Percentiles rank a stretch among this genome's conserved stretches.
Evolutionary conservation across 2,329 filamentous ascomycete genomes (phyloP).

Genomic region (Claviceps humidiphila): DNA sequence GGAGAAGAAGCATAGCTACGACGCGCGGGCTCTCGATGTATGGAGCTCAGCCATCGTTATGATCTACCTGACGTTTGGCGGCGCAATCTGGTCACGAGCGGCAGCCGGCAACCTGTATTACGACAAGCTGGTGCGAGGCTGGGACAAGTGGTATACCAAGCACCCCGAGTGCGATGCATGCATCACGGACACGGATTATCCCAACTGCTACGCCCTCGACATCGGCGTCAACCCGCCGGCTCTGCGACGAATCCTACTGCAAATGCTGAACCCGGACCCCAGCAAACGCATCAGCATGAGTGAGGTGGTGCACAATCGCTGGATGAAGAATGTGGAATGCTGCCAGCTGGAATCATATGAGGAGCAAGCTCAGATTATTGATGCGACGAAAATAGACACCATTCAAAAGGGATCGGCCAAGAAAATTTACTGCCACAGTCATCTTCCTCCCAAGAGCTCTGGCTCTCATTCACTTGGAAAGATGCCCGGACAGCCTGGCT

Average conservation of each 20-base stretch:
- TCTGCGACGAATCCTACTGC: conserved; percentile 57
- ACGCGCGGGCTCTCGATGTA: conserved; percentile 69
- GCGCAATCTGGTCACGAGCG: conserved; percentile 62
- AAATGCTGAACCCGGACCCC: conserved; percentile 75
- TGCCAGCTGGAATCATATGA: conserved; percentile 62
- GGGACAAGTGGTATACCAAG: conserved; percentile 52
- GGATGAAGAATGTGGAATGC: conserved; percentile 63
- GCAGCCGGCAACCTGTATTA: conserved; percentile 45
- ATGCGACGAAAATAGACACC: conserved; percentile 43
- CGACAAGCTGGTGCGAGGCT: conserved; percentile 49
- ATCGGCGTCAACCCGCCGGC: conserved; percentile 50
- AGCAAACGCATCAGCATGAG: conserved; percentile 54
- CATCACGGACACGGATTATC: conserved; percentile 48
- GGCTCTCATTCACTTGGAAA: conserved; percentile 37
- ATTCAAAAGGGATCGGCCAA: conserved; percentile 27
- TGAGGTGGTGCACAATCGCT: conserved; percentile 57
- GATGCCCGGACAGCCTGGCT: conserved; percentile 43
- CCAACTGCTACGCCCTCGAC: conserved; percentile 53
- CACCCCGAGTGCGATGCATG: conserved; percentile 27
- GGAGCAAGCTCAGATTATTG: conserved; percentile 46
- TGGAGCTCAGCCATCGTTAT: conserved; percentile 81
- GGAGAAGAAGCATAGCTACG: conserved; percentile 48
- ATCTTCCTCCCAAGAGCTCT: conserved; percentile 35
- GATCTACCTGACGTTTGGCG: conserved; percentile 60
- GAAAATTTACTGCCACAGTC: conserved; percentile 47